A percentile compares a stretch with the other conserved stretches of the same genome.
phyloP scores from a whole-genome alignment of 2,329 filamentous ascomycete species.

The Kalaharituber pfeilii region DNA sequence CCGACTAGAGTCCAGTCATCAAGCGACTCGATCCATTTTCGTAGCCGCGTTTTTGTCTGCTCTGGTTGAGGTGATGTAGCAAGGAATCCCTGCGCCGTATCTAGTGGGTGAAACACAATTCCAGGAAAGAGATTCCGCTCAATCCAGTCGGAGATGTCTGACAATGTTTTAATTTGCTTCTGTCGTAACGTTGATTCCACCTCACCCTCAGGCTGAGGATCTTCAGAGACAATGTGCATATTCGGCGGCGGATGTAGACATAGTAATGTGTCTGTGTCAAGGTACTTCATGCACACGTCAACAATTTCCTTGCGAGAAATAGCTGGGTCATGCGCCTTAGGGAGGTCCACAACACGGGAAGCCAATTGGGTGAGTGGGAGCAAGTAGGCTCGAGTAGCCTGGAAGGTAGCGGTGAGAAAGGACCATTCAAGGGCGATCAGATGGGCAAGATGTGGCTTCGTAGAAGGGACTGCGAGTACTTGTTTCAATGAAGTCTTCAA shows the following conservation, averaged over 20 bases:
- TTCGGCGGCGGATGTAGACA: slow-evolving; percentile 53
- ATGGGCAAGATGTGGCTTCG: slow-evolving; percentile 65
- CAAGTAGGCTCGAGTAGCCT: slow-evolving; percentile 73
- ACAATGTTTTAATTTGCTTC: slow-evolving; percentile 51
- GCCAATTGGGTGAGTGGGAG: slow-evolving; percentile 77
- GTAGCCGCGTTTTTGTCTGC: slow-evolving; percentile 58
- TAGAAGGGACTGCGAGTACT: slow-evolving; percentile 52
- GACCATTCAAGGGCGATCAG: slow-evolving; percentile 93
- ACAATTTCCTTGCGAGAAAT: slow-evolving; percentile 33
- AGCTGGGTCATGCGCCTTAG: slow-evolving; percentile 41
- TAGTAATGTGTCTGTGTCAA: slow-evolving; percentile 79
- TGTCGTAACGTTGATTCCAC: slow-evolving; percentile 45
- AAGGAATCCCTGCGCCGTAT: slow-evolving; percentile 47
- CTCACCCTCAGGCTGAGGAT: slow-evolving; percentile 32
- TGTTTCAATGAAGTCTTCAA: slow-evolving; percentile 43
- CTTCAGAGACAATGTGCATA: slow-evolving; percentile 24
- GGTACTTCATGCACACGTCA: slow-evolving; percentile 58
- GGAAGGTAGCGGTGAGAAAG: slow-evolving; percentile 50
- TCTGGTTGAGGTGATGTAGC: slow-evolving; percentile 50
- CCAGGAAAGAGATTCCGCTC: slow-evolving; percentile 66
- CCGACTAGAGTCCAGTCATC: slow-evolving; percentile 69
- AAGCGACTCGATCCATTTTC: slow-evolving; percentile 57
- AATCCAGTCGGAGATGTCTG: slow-evolving; percentile 54
- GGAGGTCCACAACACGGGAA: slow-evolving; percentile 69
- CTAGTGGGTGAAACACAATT: slow-evolving; percentile 40